phyloP scores from a whole-genome alignment of 2,329 filamentous ascomycete species.

The Juglanconis juglandina region DNA sequence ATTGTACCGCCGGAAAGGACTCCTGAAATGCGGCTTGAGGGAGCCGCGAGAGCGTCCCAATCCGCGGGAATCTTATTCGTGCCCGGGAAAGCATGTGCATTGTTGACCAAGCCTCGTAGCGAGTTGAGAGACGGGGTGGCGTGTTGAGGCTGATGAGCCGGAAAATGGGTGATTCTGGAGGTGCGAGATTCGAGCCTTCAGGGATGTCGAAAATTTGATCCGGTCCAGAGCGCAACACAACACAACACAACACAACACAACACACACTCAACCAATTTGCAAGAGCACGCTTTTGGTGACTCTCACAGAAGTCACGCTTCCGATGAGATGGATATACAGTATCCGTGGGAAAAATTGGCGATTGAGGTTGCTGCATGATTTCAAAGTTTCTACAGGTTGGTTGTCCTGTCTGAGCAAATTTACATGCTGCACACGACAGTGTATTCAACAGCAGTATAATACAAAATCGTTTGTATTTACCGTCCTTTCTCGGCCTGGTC shows the following conservation, averaged over 20 bases:
- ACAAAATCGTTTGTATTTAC: constrained; percentile 12
- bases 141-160: background rate
- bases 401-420: background rate
- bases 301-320: background rate
- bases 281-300: background rate
- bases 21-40: background rate
- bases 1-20: background rate
- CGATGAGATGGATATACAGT: background rate
- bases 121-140: background rate
- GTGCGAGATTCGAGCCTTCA: background rate
- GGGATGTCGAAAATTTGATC: background rate
- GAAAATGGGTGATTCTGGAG: background rate
- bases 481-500: constrained; percentile 23
- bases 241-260: background rate
- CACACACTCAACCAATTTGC: background rate
- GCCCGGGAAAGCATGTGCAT: background rate
- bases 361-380: background rate
- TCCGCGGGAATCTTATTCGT: background rate
- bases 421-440: constrained; percentile 10
- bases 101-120: background rate
- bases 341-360: no score
- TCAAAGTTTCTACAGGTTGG: background rate
- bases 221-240: no score
- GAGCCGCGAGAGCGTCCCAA: background rate
- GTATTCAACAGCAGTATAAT: background rate